phyloP scores from a whole-genome alignment of 192 early-diverging fungal species.

The Coemansia sp. region DNA sequence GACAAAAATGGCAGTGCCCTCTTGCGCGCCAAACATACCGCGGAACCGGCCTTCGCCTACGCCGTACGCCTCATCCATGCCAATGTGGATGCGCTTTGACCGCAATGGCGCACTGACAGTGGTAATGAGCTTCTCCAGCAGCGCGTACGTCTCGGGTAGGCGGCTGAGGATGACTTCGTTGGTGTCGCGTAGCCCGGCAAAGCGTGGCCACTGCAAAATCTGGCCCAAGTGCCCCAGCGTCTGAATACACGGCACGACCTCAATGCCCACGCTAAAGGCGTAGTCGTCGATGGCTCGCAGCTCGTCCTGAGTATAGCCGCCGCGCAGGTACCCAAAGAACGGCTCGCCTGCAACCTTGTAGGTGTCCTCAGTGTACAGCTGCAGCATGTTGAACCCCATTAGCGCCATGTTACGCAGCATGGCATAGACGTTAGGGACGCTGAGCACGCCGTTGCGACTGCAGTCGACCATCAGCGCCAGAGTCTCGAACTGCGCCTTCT shows the following conservation, averaged over 20 bases:
- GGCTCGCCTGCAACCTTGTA: conserved; percentile 72
- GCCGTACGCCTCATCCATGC: conserved; percentile 89
- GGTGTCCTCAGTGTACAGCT: conserved; percentile 91
- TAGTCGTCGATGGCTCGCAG: conserved; percentile 77
- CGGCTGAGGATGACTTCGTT: conserved; percentile 75
- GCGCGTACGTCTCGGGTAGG: conserved; percentile 76
- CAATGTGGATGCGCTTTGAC: conserved; percentile 82
- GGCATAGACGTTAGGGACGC: conserved; percentile 62
- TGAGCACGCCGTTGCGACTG: conserved; percentile 78
- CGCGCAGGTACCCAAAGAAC: conserved; percentile 75
- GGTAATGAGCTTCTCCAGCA: conserved; percentile 75
- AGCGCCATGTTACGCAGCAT: conserved; percentile 78
- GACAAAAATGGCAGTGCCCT: conserved; percentile 72
- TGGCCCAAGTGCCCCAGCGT: conserved; percentile 89
- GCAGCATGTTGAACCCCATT: conserved; percentile 85
- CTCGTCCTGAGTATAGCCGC: conserved; percentile 75
- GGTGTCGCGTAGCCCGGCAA: conserved; percentile 75
- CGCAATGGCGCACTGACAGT: conserved; percentile 68
- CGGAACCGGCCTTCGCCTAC: conserved; percentile 83
- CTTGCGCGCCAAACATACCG: conserved; percentile 74
- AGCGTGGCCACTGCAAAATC: conserved; percentile 87
- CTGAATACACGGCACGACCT: conserved; percentile 89
- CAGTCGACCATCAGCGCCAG: conserved; percentile 85
- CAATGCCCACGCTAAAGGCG: conserved; percentile 73
- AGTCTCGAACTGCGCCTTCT: conserved; percentile 71